Base-by-base conservation (phyloP, 441 rosid genomes). In the Viola pubescens region DNA sequence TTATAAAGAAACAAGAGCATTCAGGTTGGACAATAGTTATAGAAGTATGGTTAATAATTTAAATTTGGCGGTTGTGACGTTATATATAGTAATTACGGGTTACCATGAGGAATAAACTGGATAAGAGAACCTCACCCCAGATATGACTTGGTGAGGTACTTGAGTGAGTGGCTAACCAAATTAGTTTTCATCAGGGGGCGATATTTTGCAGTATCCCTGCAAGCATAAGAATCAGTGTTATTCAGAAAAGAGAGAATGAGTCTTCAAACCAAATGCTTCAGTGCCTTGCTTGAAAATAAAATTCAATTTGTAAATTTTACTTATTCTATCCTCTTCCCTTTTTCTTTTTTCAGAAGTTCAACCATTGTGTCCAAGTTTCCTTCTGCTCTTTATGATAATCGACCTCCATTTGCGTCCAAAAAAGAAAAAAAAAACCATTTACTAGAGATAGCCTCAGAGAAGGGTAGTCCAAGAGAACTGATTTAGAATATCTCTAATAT, bases 131-230 rank as follows among this genome's bases (percentile, higher is more conserved):
- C 89, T 77, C 74, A 61, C 89, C 94, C 96, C n/a, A 86, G 75
- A 69, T 82, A 89, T 34, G 77, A 70, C 73, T 56, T 64, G 47
- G 87, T 80, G 47, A 89, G 91, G 70, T 79, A 81, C 79, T 68
- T 86, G 61, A 89, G 88, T 5, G 91, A 86, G 76, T 86, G 82
- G 88, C 94, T 84, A 44, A 80, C 80, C 58, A 75, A 74, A 73
- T 83, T 86, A 14, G 97, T 82, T 77, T 82, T 89, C 88, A 79
- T 69, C 75, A 89, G 66, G 3, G 97, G 97, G 46, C 48, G 73
- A 58, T 89, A 89, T 65, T 67, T 83, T 63, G 94, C 81, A 43
- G 91, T 89, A 76, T 89, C 94, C 85, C 97, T 86, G 77, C 70
- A 70, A 42, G 34, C 54, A 42, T 34, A 65, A 26, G 54, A 53